phyloP scores from a whole-genome alignment of 2,329 filamentous ascomycete species.

The Coleophoma cylindrospora region DNA sequence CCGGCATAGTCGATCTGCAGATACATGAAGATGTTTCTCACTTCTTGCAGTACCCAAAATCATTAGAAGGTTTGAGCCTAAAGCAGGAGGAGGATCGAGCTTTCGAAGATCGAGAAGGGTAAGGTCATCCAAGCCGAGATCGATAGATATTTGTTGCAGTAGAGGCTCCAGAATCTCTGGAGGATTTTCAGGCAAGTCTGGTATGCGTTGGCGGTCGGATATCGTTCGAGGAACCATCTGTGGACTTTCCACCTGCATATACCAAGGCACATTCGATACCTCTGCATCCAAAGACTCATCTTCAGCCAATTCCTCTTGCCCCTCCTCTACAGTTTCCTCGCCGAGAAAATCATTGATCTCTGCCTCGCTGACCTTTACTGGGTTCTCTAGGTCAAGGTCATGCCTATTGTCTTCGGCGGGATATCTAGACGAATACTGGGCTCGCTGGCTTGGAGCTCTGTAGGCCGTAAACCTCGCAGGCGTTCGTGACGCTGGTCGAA shows the following conservation, averaged over 20 bases:
- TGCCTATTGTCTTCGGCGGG: constrained; percentile 1
- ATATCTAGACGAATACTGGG: constrained; percentile 10
- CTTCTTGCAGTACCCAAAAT: constrained; percentile 85
- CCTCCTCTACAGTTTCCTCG: constrained; percentile 4
- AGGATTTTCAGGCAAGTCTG: constrained; percentile 50
- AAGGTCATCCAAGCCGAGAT: constrained; percentile 82
- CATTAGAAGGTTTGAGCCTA: constrained; percentile 90
- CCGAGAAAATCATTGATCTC: neutral
- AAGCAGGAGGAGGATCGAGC: constrained; percentile 78
- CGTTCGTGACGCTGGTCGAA: constrained; percentile 6
- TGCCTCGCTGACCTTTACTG: constrained; percentile 1
- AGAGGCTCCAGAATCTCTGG: constrained; percentile 69
- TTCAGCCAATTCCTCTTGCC: neutral
- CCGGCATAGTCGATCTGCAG: constrained; percentile 81
- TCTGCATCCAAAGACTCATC: constrained; percentile 10
- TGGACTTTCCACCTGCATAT: constrained; percentile 65
- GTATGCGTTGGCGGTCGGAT: constrained; percentile 50
- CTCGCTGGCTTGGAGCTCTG: constrained; percentile 3
- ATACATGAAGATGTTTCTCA: constrained; percentile 88
- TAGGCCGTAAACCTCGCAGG: constrained; percentile 4
- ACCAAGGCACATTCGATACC: constrained; percentile 63
- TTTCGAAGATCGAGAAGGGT: constrained; percentile 75
- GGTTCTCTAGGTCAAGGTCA: neutral
- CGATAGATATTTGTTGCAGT: constrained; percentile 73
- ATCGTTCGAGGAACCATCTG: constrained; percentile 31